A percentile compares a stretch with the other conserved stretches of the same genome.
phyloP scores from a whole-genome alignment of 306 rosid species.

The Corylus heterophylla region DNA sequence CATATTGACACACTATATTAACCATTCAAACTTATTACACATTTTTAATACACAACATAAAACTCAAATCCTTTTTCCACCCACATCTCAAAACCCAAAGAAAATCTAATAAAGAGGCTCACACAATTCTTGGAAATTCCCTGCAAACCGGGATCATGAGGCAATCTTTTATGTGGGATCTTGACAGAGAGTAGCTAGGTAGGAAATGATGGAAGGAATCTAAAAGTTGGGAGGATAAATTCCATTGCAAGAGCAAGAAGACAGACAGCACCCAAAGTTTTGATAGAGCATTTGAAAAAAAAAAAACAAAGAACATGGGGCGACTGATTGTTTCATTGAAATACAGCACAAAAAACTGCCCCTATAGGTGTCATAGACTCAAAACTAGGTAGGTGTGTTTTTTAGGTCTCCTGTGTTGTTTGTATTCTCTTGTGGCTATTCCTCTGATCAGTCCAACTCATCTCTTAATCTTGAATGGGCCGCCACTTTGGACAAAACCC shows the following conservation, averaged over 20 bases:
- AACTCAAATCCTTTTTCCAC: too few relatives aligned
- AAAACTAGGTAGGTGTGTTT: not conserved
- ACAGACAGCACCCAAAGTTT: not conserved
- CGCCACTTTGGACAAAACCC: not conserved
- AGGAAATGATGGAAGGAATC: constrained; percentile 4
- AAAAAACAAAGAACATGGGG: not conserved
- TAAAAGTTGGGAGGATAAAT: not conserved
- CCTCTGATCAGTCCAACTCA: not conserved
- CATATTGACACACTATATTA: too few relatives aligned
- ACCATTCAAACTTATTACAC: too few relatives aligned
- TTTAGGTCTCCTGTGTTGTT: not conserved
- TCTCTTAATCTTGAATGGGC: not conserved
- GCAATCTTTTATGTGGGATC: not conserved
- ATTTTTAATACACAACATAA: too few relatives aligned
- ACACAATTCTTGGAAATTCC: too few relatives aligned
- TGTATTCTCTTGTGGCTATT: not conserved
- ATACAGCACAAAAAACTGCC: not conserved
- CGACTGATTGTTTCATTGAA: not conserved
- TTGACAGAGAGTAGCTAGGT: not conserved
- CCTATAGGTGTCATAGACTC: not conserved
- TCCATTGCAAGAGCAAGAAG: not conserved
- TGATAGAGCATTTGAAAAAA: not conserved
- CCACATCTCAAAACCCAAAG: too few relatives aligned
- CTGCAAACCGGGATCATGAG: too few relatives aligned
- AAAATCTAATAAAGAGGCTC: too few relatives aligned